A percentile compares a stretch with the other conserved stretches of the same genome.
Evolutionary conservation across 176 grass and related monocot species (phyloP).

Genomic region (Saccharum officinarum): DNA sequence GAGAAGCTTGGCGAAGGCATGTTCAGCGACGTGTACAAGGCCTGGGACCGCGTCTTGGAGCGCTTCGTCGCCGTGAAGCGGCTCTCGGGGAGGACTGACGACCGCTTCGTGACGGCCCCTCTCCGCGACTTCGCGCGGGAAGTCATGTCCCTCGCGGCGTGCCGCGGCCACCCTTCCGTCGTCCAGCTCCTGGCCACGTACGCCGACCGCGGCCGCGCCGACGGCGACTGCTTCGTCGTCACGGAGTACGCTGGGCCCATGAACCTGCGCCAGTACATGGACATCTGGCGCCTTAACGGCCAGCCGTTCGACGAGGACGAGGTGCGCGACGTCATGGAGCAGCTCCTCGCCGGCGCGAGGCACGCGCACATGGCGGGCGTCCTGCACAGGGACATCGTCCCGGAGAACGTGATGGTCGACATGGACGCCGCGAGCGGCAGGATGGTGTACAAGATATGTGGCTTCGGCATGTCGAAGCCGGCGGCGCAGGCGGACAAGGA

Average conservation of each 20-base stretch:
- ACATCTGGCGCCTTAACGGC: fast-evolving
- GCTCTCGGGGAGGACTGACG: neutral
- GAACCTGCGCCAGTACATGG: neutral
- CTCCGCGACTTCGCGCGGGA: neutral
- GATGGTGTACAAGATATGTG: neutral
- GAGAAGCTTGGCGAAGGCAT: neutral
- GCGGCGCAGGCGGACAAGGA: neutral
- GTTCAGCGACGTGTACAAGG: neutral
- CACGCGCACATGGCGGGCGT: neutral
- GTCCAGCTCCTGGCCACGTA: neutral
- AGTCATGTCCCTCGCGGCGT: neutral
- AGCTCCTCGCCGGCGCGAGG: neutral
- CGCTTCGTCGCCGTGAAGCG: neutral
- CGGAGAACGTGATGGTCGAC: neutral
- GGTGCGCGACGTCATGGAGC: neutral
- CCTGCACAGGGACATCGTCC: neutral
- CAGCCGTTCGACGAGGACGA: neutral
- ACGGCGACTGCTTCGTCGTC: neutral
- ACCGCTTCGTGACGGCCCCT: neutral
- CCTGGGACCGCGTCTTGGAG: neutral
- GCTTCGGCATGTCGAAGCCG: neutral
- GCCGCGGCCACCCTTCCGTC: neutral
- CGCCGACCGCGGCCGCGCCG: neutral
- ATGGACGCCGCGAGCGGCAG: neutral
- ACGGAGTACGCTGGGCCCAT: neutral